phyloP scores from a whole-genome alignment of 2,329 filamentous ascomycete genomes.

The Verruconis gallopava region DNA sequence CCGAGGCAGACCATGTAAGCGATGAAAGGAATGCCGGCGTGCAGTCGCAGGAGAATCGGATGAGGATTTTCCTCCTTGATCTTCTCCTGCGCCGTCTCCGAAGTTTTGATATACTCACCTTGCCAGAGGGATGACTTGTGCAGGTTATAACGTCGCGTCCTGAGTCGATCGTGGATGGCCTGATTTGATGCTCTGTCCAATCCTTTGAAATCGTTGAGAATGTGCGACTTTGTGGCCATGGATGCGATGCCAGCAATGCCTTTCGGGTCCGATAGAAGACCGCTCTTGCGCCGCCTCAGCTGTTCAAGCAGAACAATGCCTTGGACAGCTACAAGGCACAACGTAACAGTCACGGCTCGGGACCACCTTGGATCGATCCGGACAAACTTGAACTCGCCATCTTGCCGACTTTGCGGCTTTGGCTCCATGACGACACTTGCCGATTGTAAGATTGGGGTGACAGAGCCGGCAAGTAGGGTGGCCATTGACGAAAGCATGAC shows the following conservation, averaged over 20 bases:
- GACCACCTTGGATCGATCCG: slow-evolving; percentile 47
- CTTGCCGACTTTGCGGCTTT: slow-evolving; percentile 30
- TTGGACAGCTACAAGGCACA: slow-evolving; percentile 45
- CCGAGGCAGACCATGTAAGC: slow-evolving; percentile 43
- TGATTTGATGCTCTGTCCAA: slow-evolving; percentile 54
- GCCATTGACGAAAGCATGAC: slow-evolving; percentile 54
- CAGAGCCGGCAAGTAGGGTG: slow-evolving; percentile 51
- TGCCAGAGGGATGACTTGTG: slow-evolving; percentile 60
- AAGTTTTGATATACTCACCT: slow-evolving; percentile 38
- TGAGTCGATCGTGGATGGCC: slow-evolving; percentile 56
- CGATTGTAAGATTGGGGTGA: slow-evolving; percentile 56
- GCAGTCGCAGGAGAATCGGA: slow-evolving; percentile 52
- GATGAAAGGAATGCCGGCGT: slow-evolving; percentile 49
- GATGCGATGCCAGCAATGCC: slow-evolving; percentile 62
- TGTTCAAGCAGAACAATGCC: slow-evolving; percentile 47
- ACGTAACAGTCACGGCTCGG: slow-evolving; percentile 43
- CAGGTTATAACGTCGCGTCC: slow-evolving; percentile 52
- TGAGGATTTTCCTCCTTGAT: slow-evolving; percentile 48
- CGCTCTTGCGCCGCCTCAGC: slow-evolving; percentile 48
- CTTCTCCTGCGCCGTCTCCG: slow-evolving; percentile 37
- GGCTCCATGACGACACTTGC: slow-evolving; percentile 48
- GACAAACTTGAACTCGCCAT: slow-evolving; percentile 38
- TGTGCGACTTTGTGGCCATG: slow-evolving; percentile 62
- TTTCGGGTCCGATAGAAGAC: slow-evolving; percentile 53
- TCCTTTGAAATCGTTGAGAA: slow-evolving; percentile 60